Conservation (phyloP, 2,329 filamentous ascomycete genomes). For the Pseudogymnoascus sp. region DNA sequence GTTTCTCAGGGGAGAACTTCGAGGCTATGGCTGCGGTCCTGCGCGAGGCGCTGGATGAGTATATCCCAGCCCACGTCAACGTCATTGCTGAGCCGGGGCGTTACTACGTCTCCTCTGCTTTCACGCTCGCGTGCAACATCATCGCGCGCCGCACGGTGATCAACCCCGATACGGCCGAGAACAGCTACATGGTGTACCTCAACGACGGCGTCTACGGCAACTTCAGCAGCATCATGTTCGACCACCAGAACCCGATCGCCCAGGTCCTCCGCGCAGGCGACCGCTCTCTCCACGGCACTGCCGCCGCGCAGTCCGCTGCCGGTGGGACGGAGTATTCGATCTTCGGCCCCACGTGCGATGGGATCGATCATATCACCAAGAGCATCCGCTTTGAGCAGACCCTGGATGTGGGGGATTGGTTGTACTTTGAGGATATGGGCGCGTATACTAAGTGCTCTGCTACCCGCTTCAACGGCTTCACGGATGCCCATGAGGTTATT, state of each 20-base stretch:
- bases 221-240: constrained; percentile 98
- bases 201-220: constrained; percentile 98
- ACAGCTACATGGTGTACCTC: constrained; percentile 92
- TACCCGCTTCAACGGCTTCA: constrained; percentile 96
- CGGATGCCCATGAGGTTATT: constrained; percentile 81
- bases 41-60: constrained; percentile 69
- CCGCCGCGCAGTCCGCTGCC: constrained; percentile 37
- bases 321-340: constrained; percentile 77
- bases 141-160: constrained; percentile 88
- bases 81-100: constrained; percentile 95
- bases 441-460: constrained; percentile 98
- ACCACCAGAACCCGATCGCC: constrained; percentile 86
- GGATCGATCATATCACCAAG: constrained; percentile 88
- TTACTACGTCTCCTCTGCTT: constrained; percentile 89
- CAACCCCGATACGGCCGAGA: constrained; percentile 54
- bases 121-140: constrained; percentile 90
- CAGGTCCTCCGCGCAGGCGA: constrained; percentile 62
- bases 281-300: constrained; percentile 48
- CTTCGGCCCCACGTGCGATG: constrained; percentile 97
- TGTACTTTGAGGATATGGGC: constrained; percentile 98
- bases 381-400: constrained; percentile 68
- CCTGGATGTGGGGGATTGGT: constrained; percentile 90
- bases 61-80: constrained; percentile 70
- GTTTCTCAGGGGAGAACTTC: constrained; percentile 85
- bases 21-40: constrained; percentile 82